Conservation (phyloP, 2,329 filamentous ascomycete species). For the Nothopassalora personata region DNA sequence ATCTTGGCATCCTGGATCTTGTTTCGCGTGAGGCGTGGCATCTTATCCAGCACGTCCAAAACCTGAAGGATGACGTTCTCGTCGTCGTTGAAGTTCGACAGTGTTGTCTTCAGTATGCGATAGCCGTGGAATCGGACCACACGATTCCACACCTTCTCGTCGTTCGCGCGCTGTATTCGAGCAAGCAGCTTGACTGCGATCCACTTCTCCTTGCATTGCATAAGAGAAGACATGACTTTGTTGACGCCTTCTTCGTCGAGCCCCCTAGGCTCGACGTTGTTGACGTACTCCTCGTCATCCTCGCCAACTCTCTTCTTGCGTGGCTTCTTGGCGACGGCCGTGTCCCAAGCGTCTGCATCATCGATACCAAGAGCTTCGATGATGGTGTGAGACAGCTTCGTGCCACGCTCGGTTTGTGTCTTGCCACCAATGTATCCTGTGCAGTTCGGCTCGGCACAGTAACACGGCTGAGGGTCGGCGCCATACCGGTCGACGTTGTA, state of each 20-base stretch:
- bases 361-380: slow-evolving; percentile 96
- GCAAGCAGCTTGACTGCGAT: slow-evolving; percentile 91
- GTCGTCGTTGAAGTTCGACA: slow-evolving; percentile 83
- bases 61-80: slow-evolving; percentile 85
- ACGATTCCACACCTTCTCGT: slow-evolving; percentile 78
- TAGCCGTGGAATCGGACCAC: slow-evolving; percentile 98
- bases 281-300: slow-evolving; percentile 93
- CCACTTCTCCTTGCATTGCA: slow-evolving; percentile 99
- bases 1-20: slow-evolving; percentile 97
- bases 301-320: slow-evolving; percentile 88
- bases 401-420: slow-evolving; percentile 92
- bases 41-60: slow-evolving; percentile 78
- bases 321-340: slow-evolving; percentile 78
- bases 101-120: slow-evolving; percentile 81
- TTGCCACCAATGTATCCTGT: slow-evolving; percentile 95
- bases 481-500: slow-evolving; percentile 99
- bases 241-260: slow-evolving; percentile 79
- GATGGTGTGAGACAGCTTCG: slow-evolving; percentile 80
- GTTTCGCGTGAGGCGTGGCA: slow-evolving; percentile 88
- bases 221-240: slow-evolving; percentile 92
- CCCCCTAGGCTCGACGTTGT: slow-evolving; percentile 72
- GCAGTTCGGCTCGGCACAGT: slow-evolving; percentile 91
- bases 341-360: slow-evolving; percentile 87
- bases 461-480: slow-evolving; percentile 92
- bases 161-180: slow-evolving; percentile 79